Evolutionary conservation across 2,329 filamentous ascomycete genomes (phyloP), one percentile per base, ranked within the genome.

Genomic region (Metarhizium sp.): DNA sequence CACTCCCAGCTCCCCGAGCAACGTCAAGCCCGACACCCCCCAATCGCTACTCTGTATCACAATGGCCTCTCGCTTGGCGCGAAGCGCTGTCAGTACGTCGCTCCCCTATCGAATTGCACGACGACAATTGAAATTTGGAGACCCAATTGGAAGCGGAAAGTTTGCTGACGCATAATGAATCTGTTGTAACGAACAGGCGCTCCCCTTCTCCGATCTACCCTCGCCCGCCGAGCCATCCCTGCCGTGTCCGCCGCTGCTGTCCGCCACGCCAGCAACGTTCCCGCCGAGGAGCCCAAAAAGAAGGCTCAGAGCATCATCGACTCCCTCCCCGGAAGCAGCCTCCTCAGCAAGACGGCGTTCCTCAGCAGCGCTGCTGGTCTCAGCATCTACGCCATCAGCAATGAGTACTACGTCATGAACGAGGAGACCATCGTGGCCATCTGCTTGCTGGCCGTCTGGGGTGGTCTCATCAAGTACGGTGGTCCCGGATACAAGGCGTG

Each of bases 341-440:
- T 96, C 62, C 78, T 95, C 71, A 95, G 90, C 75, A 99, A 99
- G 87, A 91, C 90, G 65, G 94, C 94, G 69, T 92, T 96, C 72
- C 87, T 99, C 69, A 97, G 92, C 70, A 92, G 90, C 67, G 87
- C 87, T 62, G 90, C 94, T 69, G 92, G 88, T 77, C 76, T 95
- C 66, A 92, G 89, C 69, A 83, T 95, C 74, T 95, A 94, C 72
- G 94, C 91, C 69, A 91, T 99, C 78, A 95, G 89, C 86, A 99
- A 95, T 79, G 94, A 99, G 84, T 91, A 97, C 81, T 97, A 96
- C 78, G 91, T 99, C 73, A 82, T 99, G 77, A 99, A 99, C 80
- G 94, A 99, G 82, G 94, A 99, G 81, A 88, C 92, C 61, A 88
- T 99, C 71, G 89, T 95, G 70, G 89, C 90, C 63, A 84, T 99